These are phyloP conservation scores for Tulasnella sp. DNA, from an alignment of 768 basidiomycete genomes.

Conservation along the genomic window DNA sequence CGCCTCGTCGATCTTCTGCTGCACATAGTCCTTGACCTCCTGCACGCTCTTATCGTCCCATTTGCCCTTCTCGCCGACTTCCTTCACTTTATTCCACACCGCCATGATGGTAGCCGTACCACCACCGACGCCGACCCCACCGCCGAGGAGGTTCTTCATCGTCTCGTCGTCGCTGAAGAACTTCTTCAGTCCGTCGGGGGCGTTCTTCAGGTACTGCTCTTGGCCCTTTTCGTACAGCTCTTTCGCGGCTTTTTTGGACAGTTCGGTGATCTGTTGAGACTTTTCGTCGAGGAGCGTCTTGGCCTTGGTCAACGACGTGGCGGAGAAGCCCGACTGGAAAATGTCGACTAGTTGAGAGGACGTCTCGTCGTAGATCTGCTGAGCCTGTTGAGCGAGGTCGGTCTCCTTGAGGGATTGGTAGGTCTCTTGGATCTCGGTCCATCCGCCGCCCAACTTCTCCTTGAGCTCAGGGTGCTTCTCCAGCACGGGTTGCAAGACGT, in stretches of 20 bases:
- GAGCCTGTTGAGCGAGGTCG: constrained; percentile 43
- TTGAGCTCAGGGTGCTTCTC: constrained; percentile 44
- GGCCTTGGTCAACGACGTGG: constrained; percentile 40
- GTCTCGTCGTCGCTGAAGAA: constrained; percentile 41
- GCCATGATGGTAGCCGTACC: constrained; percentile 36
- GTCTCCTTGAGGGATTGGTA: constrained; percentile 37
- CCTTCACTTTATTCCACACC: constrained; percentile 41
- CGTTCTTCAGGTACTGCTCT: constrained; percentile 42
- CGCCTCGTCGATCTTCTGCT: constrained; percentile 42
- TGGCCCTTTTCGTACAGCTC: constrained; percentile 42
- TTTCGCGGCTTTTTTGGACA: constrained; percentile 39
- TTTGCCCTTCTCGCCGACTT: constrained; percentile 38
- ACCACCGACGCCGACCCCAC: constrained; percentile 1
- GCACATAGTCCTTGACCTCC: constrained; percentile 42
- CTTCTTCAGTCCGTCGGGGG: constrained; percentile 41
- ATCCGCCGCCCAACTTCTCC: constrained; percentile 43
- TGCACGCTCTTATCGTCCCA: constrained; percentile 42
- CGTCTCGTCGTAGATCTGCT: constrained; percentile 43
- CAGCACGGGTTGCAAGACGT: constrained; percentile 40
- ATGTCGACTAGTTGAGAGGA: constrained; percentile 39
- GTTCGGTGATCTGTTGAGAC: constrained; percentile 40
- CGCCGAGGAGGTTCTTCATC: constrained; percentile 39
- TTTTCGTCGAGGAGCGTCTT: constrained; percentile 42
- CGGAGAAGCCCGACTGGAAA: constrained; percentile 41
- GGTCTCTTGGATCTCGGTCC: constrained; percentile 42